Conservation (phyloP, 768 basidiomycete genomes). For the Xerocomus brunneocitrinus region DNA sequence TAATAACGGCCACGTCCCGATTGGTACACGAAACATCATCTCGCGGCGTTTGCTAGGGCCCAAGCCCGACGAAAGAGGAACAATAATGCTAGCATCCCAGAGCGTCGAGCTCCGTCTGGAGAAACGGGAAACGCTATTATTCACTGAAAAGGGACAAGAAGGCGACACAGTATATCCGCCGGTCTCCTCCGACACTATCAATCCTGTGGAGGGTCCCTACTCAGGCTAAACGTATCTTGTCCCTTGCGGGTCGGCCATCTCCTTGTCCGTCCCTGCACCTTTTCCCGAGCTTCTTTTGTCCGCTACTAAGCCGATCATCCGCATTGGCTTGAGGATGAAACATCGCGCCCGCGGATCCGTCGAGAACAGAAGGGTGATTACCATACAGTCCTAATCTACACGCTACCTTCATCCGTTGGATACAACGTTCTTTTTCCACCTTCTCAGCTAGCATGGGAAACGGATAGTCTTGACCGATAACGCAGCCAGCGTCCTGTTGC, state of each 20-base stretch:
- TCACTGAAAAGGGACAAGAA: neutral
- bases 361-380: constrained; percentile 11
- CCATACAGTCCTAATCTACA: constrained; percentile 14
- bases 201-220: too few relatives aligned
- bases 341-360: constrained; percentile 26
- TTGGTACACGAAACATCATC: constrained; percentile 13
- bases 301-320: constrained; percentile 24
- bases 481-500: constrained; percentile 3
- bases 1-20: constrained; percentile 3
- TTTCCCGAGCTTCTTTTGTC: constrained; percentile 19
- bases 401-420: constrained; percentile 7
- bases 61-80: constrained; percentile 2
- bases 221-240: constrained; percentile 5
- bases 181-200: too few relatives aligned
- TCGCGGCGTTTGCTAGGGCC: constrained; percentile 10
- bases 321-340: constrained; percentile 12
- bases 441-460: constrained; percentile 5
- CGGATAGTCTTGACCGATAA: constrained; percentile 6
- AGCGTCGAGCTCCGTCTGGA: too few relatives aligned
- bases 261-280: constrained; percentile 13
- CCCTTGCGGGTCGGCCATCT: constrained; percentile 10
- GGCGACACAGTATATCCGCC: neutral
- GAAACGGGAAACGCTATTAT: neutral
- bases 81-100: neutral
- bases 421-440: constrained; percentile 12